phyloP scores from a whole-genome alignment of 495 filamentous ascomycete genomes.

The Cenococcum geophilum region DNA sequence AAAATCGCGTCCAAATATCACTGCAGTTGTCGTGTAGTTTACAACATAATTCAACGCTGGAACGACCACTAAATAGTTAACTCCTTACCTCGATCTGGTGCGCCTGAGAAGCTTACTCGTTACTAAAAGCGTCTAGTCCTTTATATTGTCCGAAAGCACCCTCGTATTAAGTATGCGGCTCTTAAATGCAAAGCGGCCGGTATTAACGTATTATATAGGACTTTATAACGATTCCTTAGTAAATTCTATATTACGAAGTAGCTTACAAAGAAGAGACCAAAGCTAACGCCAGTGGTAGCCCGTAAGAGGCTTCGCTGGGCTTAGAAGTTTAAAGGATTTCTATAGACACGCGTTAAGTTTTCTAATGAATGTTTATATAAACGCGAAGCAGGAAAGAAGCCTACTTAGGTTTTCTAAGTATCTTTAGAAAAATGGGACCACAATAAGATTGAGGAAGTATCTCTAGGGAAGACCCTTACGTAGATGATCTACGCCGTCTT shows the following conservation, averaged over 20 bases:
- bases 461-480: not conserved
- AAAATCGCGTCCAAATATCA: not conserved
- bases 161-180: not conserved
- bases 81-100: not conserved
- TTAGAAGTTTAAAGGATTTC: not conserved
- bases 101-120: not conserved
- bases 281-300: too few species aligned
- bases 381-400: not conserved
- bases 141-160: not conserved
- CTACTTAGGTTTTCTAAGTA: not conserved
- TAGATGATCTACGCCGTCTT: not conserved
- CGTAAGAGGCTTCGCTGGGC: not conserved
- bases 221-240: too few species aligned
- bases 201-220: too few species aligned
- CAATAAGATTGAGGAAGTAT: not conserved
- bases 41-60: not conserved
- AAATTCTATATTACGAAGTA: too few species aligned
- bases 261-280: too few species aligned
- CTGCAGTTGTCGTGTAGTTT: too few species aligned
- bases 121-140: not conserved
- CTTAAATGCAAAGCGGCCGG: too few species aligned
- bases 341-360: not conserved
- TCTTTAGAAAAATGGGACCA: not conserved
- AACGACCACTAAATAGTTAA: not conserved
- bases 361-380: not conserved